phyloP scores from a whole-genome alignment of 257 asterid species.

The Solanum chiquidenum region DNA sequence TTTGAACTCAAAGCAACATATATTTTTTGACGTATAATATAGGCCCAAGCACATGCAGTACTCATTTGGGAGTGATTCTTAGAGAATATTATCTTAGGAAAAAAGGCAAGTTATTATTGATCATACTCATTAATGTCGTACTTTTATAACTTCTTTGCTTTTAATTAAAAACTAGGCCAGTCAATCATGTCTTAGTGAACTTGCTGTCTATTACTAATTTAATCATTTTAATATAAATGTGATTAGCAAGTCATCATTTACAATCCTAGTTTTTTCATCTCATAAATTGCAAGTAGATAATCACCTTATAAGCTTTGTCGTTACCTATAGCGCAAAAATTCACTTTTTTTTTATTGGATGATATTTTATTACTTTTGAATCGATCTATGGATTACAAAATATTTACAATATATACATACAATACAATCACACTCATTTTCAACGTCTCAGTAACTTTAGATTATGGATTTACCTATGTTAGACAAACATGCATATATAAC shows the following conservation, averaged over 20 bases:
- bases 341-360: neutral
- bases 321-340: neutral
- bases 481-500: neutral
- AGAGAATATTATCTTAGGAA: neutral
- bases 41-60: neutral
- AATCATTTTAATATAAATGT: neutral
- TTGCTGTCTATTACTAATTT: neutral
- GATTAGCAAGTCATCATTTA: neutral
- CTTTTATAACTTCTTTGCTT: neutral
- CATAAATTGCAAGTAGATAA: neutral
- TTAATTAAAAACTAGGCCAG: neutral
- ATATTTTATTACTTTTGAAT: neutral
- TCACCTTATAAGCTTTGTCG: neutral
- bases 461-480: neutral
- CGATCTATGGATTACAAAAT: neutral
- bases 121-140: neutral
- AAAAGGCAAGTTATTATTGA: neutral
- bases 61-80: neutral
- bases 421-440: neutral
- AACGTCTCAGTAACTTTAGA: neutral
- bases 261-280: neutral
- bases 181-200: slow-evolving; percentile 2
- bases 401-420: neutral
- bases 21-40: neutral
- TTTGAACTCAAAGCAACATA: neutral